phyloP scores from a whole-genome alignment of 257 asterid genomes.

The Salvia rosmarinus region DNA sequence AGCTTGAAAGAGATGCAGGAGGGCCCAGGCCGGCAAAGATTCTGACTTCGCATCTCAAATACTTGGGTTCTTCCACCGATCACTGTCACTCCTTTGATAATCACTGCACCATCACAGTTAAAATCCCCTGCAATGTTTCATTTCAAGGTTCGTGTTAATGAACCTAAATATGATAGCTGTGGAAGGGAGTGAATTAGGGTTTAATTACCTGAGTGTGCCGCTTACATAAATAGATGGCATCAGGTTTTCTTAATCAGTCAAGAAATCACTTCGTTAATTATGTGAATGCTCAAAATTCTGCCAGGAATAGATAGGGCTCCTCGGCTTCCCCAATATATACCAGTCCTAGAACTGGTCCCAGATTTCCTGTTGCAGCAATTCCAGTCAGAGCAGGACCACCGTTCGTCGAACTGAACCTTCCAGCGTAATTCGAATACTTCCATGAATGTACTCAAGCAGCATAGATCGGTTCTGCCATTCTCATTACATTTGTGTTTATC shows the following conservation, averaged over 20 bases:
- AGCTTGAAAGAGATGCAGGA: slow-evolving; percentile 74
- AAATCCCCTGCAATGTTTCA: slow-evolving; percentile 60
- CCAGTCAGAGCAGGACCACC: slow-evolving; percentile 68
- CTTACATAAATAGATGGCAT: neutral
- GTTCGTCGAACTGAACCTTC: slow-evolving; percentile 47
- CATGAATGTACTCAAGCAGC: slow-evolving; percentile 54
- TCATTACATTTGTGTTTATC: slow-evolving; percentile 44
- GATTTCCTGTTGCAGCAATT: slow-evolving; percentile 64
- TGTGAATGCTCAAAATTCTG: neutral
- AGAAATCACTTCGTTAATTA: neutral
- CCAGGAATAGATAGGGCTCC: slow-evolving; percentile 70
- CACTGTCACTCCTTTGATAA: slow-evolving; percentile 67
- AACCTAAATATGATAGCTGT: neutral
- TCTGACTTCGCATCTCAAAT: slow-evolving; percentile 79
- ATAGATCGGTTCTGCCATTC: slow-evolving; percentile 51
- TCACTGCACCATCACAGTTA: slow-evolving; percentile 73
- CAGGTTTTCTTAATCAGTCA: neutral
- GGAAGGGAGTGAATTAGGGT: neutral
- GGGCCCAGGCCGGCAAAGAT: slow-evolving; percentile 76
- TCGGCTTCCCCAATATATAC: slow-evolving; percentile 74
- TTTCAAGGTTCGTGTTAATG: neutral
- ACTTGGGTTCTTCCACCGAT: slow-evolving; percentile 61
- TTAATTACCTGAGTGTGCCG: no score
- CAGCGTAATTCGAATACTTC: slow-evolving; percentile 43
- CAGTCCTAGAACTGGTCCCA: slow-evolving; percentile 76